Percentiles rank a stretch among this genome's conserved stretches.
These are phyloP conservation scores for Populus trichocarpa DNA, from an alignment of 441 rosid genomes.

Conservation along the genomic window DNA sequence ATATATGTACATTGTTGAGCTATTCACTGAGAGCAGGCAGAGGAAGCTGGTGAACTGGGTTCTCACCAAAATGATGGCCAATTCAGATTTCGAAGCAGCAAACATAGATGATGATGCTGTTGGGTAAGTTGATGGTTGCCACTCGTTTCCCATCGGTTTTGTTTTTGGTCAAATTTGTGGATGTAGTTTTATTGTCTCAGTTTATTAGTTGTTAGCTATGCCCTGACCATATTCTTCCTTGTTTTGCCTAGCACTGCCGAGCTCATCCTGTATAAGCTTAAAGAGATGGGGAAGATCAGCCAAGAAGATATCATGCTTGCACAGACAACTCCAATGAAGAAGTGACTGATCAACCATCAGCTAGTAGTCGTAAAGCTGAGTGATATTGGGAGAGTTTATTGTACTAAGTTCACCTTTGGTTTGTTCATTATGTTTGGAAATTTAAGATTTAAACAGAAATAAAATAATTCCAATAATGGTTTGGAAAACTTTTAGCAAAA, in stretches of 20 bases:
- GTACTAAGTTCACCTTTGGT: neutral
- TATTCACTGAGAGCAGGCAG: conserved; percentile 54
- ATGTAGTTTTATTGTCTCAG: neutral
- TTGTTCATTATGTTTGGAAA: neutral
- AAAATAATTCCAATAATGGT: neutral
- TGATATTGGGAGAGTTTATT: neutral
- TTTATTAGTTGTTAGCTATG: neutral
- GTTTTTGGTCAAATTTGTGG: neutral
- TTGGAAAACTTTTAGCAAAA: neutral
- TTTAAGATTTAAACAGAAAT: neutral
- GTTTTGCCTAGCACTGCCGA: conserved; percentile 42
- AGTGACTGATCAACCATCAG: conserved; percentile 2
- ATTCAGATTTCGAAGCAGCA: conserved; percentile 67
- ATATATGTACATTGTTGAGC: conserved; percentile 50
- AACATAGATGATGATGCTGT: conserved; percentile 64
- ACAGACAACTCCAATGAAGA: conserved; percentile 32
- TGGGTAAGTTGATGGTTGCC: conserved; percentile 36
- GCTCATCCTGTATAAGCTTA: conserved; percentile 53
- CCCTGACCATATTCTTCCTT: neutral
- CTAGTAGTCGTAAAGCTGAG: neutral
- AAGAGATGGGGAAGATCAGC: conserved; percentile 67
- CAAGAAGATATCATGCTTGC: conserved; percentile 48
- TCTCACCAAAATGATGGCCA: conserved; percentile 49
- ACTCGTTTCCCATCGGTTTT: neutral
- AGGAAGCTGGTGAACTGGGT: conserved; percentile 59